Percentiles rank a stretch among this genome's conserved stretches.
These are phyloP conservation scores for Dicorynia guianensis DNA, from an alignment of 306 rosid species.

Conservation along the genomic window DNA sequence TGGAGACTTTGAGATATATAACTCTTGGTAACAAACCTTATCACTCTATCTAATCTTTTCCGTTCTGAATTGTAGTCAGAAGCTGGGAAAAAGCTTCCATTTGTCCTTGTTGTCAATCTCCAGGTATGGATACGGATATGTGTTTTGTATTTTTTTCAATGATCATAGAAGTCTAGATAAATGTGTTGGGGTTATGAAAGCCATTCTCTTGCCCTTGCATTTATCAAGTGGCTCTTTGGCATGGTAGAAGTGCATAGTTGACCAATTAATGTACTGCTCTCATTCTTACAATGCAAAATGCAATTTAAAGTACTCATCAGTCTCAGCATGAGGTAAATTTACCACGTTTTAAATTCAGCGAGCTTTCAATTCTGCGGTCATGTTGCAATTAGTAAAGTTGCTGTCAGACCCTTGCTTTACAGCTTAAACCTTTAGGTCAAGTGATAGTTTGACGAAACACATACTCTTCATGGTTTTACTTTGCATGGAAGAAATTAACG, in stretches of 20 bases:
- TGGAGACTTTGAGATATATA: conserved; percentile 14
- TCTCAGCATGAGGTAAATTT: not conserved
- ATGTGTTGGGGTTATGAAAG: conserved; percentile 14
- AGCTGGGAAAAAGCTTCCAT: conserved; percentile 84
- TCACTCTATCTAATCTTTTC: conserved; percentile 31
- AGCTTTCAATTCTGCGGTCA: conserved; percentile 6
- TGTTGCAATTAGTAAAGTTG: not conserved
- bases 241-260: conserved; percentile 28
- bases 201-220: conserved; percentile 15
- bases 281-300: conserved; percentile 9
- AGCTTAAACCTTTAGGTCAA: not conserved
- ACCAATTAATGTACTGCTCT: conserved; percentile 8
- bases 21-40: conserved; percentile 10
- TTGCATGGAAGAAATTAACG: not conserved
- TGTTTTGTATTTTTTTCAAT: conserved; percentile 2
- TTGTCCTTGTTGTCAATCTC: conserved; percentile 80
- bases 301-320: not conserved
- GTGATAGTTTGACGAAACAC: not conserved
- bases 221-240: conserved; percentile 36
- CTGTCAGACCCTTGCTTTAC: not conserved
- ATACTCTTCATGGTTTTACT: not conserved
- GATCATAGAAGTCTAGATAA: conserved; percentile 31
- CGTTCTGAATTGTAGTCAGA: conserved; percentile 65
- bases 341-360: not conserved
- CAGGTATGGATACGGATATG: conserved; percentile 66